Evolutionary conservation across 1,284 basidiomycete genomes (phyloP).

Genomic region (Fomitopsis palustris): DNA sequence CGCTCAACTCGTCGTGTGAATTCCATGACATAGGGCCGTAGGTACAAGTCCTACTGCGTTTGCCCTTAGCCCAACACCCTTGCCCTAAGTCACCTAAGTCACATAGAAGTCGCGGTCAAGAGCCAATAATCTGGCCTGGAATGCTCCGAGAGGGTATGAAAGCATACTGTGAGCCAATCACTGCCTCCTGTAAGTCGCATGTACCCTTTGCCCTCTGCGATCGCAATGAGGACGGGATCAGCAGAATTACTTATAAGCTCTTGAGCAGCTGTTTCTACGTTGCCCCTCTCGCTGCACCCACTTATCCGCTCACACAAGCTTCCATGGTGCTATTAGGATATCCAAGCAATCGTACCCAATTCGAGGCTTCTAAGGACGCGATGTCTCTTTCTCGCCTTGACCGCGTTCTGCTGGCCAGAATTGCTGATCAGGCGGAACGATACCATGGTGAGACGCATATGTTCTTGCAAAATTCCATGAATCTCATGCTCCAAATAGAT

Average conservation of each 20-base stretch:
- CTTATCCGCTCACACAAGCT: background rate
- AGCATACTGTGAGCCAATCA: background rate
- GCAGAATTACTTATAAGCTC: background rate
- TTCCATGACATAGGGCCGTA: background rate
- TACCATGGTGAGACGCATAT: slow-evolving; percentile 47
- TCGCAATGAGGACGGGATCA: background rate
- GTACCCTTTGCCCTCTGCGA: slow-evolving; percentile 6
- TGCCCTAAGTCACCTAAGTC: no score
- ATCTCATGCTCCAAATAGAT: slow-evolving; percentile 33
- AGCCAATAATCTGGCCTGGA: background rate
- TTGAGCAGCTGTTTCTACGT: background rate
- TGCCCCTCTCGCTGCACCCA: background rate
- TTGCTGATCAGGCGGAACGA: slow-evolving; percentile 65
- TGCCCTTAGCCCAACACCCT: slow-evolving; percentile 3
- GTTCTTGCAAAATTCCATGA: background rate
- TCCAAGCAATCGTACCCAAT: background rate
- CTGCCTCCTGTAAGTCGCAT: slow-evolving; percentile 8
- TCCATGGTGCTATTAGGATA: background rate
- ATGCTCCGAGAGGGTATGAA: background rate
- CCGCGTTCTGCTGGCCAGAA: slow-evolving; percentile 53
- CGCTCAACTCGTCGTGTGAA: background rate
- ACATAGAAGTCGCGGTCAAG: background rate
- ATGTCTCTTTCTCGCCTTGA: slow-evolving; percentile 30
- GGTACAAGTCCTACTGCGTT: background rate
- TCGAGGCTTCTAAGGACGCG: slow-evolving; percentile 12